phyloP scores from a whole-genome alignment of 495 filamentous ascomycete species.

The Penicillium samsonianum region DNA sequence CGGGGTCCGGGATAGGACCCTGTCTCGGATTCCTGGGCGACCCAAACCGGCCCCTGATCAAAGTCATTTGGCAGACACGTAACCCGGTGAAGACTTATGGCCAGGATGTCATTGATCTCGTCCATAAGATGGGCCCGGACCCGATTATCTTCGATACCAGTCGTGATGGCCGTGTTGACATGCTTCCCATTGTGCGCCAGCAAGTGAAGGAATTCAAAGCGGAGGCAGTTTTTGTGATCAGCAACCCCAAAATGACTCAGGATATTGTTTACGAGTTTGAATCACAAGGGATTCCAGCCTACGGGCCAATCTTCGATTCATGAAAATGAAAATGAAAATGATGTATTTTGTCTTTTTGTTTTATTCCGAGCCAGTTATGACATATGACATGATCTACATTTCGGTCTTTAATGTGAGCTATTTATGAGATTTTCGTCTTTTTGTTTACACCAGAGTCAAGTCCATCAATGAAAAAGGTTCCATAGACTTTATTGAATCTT shows the following conservation, averaged over 20 bases:
- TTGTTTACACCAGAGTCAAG: not conserved
- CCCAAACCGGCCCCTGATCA: slow-evolving; percentile 38
- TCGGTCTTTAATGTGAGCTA: not conserved
- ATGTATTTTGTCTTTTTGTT: not conserved
- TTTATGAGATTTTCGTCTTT: not conserved
- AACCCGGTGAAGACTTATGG: slow-evolving; percentile 53
- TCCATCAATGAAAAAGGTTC: not conserved
- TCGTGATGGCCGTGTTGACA: slow-evolving; percentile 45
- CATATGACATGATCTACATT: not conserved
- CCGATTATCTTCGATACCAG: slow-evolving; percentile 55
- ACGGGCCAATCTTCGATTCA: slow-evolving; percentile 73
- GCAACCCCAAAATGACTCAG: slow-evolving; percentile 64
- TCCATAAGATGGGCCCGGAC: slow-evolving; percentile 49
- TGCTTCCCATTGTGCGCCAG: slow-evolving; percentile 55
- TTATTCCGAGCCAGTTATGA: not conserved
- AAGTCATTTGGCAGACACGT: slow-evolving; percentile 56
- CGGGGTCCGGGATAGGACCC: slow-evolving; percentile 73
- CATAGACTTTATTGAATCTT: not conserved
- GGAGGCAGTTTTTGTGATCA: slow-evolving; percentile 71
- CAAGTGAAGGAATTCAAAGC: slow-evolving; percentile 56
- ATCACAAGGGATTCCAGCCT: slow-evolving; percentile 62
- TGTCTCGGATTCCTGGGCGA: slow-evolving; percentile 39
- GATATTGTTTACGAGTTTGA: slow-evolving; percentile 69
- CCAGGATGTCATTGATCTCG: slow-evolving; percentile 45
- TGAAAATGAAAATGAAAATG: too few relatives aligned